Evolutionary conservation across 805 yeast genomes (phyloP), one percentile per base, ranked within the genome.

Genomic region (Starmera caribaea): DNA sequence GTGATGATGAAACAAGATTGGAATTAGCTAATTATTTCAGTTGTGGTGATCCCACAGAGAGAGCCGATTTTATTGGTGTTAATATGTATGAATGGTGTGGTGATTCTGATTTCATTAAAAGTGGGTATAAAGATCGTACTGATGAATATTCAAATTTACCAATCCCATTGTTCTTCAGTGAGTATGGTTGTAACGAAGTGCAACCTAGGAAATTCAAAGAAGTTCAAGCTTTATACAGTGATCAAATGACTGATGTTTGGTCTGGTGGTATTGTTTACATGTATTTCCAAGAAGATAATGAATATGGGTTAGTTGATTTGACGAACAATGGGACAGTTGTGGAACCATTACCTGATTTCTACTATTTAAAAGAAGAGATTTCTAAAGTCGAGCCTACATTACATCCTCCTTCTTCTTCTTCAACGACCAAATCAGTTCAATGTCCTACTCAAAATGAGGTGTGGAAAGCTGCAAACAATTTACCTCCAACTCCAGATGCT

Each of bases 71-170:
- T 63, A 83, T 79, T 58, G 94, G 94, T 59, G 75, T 82, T 55
- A 83, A 84, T 73, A 82, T 80, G 81, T 83, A 83, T 66, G 88
- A 81, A 60, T 83, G 94, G 94, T 83, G 94, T 66, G 92, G 92
- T 41, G 53, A 62, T 44, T 68, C 85, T 11, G 59, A 72, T 30
- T 85, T 75, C 59, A 39, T 60, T 41, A 40, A 57, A 10, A 81
- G 90, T 15, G 95, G 95, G 29, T 85, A 81, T 60, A 61, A 63
- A 41, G 82, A 63, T 38, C 71, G 88, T 62, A 85, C 95, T 30
- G 63, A 74, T 49, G 87, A 82, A 54, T 85, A 80, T 61, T 49
- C 71, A 45, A 79, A 82, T 65, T 67, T 83, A 59, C 66, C 84
- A n/a, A 70, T 84, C 33, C 95, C 96, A 26, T 66, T 80, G 21